Conservation (phyloP, 1,284 basidiomycete species). For the Erythrobasidium hasegawianum region DNA sequence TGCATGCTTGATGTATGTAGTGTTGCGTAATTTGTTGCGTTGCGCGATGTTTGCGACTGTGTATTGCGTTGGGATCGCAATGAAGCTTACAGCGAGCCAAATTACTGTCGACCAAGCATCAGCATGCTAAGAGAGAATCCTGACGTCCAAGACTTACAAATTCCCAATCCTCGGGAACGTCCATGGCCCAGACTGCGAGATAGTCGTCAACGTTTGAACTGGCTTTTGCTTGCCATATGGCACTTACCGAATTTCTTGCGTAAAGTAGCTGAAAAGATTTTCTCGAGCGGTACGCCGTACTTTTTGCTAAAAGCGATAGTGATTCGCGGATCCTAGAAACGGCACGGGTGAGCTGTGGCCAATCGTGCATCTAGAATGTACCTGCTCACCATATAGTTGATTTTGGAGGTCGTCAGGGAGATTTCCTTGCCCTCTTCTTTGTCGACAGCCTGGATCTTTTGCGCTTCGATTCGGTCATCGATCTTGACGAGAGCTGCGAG, state of each 20-base stretch:
- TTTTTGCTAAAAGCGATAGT: slow-evolving; percentile 57
- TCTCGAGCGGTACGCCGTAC: slow-evolving; percentile 37
- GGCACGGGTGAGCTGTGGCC: background rate
- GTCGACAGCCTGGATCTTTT: slow-evolving; percentile 80
- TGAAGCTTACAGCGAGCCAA: too few species aligned
- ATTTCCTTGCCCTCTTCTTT: slow-evolving; percentile 91
- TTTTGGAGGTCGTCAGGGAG: slow-evolving; percentile 78
- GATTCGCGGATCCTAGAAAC: slow-evolving; percentile 60
- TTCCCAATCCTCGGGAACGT: slow-evolving; percentile 29
- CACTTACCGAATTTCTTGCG: slow-evolving; percentile 25
- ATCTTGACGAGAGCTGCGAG: slow-evolving; percentile 65
- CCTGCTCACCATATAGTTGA: slow-evolving; percentile 52
- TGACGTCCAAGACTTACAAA: slow-evolving; percentile 13
- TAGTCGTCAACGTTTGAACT: background rate
- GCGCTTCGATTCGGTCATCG: slow-evolving; percentile 73
- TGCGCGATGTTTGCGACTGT: background rate
- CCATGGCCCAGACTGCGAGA: slow-evolving; percentile 29
- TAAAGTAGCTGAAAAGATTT: slow-evolving; percentile 40
- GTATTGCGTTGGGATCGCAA: too few species aligned
- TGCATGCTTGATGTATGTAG: background rate
- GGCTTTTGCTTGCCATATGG: background rate
- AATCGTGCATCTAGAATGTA: background rate
- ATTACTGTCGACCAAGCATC: too few species aligned
- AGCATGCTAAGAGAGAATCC: too few species aligned
- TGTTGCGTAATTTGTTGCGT: background rate